Evolutionary conservation across 2,329 filamentous ascomycete species (phyloP).

Genomic region (Trematosphaeria pertusa): DNA sequence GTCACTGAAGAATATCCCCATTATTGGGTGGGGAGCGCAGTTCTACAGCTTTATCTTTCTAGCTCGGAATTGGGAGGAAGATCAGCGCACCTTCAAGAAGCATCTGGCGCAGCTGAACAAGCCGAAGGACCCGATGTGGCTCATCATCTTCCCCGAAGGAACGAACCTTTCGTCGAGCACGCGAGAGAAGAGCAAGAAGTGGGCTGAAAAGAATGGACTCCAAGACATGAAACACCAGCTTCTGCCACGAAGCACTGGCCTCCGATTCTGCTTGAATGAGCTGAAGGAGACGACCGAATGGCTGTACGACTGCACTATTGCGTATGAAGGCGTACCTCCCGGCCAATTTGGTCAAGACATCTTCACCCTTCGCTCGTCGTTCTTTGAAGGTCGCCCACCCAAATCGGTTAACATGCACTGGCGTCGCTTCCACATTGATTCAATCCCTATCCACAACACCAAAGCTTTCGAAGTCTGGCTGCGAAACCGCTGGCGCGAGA

Average conservation of each 20-base stretch:
- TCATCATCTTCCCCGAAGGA: constrained; percentile 86
- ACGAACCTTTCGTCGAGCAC: constrained; percentile 80
- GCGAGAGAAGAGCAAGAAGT: constrained; percentile 71
- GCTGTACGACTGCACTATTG: constrained; percentile 92
- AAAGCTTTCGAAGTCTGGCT: constrained; percentile 86
- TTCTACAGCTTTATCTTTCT: constrained; percentile 92
- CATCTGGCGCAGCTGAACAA: constrained; percentile 74
- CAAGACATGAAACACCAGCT: constrained; percentile 77
- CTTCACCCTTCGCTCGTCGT: constrained; percentile 86
- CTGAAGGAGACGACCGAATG: constrained; percentile 78
- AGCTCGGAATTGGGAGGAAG: constrained; percentile 85
- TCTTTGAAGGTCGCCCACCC: constrained; percentile 85
- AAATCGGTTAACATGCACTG: constrained; percentile 98
- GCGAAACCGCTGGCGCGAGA: constrained; percentile 85
- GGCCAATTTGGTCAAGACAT: constrained; percentile 85
- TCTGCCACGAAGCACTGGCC: constrained; percentile 80
- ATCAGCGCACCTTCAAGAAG: constrained; percentile 76
- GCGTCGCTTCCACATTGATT: constrained; percentile 80
- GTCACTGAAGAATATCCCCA: constrained; percentile 79
- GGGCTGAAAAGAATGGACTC: constrained; percentile 78
- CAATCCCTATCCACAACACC: constrained; percentile 79
- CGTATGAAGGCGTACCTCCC: constrained; percentile 84
- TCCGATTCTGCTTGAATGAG: constrained; percentile 80
- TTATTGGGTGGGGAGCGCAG: constrained; percentile 81
- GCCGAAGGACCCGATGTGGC: constrained; percentile 83